Conservation (phyloP, 108 stramenopile species). For the Nannochloropsis gaditana region DNA sequence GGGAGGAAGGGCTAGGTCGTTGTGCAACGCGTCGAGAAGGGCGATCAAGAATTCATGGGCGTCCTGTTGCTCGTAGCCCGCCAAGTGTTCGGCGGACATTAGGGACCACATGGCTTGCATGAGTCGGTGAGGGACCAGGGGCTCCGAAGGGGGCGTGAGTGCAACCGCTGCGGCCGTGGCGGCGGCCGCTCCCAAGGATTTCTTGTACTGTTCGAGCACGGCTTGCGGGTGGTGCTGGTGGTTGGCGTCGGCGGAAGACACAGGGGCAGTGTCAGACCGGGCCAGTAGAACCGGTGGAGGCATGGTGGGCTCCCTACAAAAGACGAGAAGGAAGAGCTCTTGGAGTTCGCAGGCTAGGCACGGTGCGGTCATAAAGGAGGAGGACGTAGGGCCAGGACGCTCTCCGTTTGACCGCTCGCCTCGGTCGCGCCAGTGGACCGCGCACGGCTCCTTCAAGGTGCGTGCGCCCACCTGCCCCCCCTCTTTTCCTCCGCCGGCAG, state of each 20-base stretch:
- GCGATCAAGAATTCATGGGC: constrained; percentile 78
- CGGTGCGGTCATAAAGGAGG: constrained; percentile 33
- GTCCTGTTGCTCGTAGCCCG: constrained; percentile 79
- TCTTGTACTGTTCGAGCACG: neutral
- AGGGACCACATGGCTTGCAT: constrained; percentile 73
- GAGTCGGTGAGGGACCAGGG: constrained; percentile 71
- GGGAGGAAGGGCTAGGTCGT: constrained; percentile 28
- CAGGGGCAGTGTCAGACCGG: neutral
- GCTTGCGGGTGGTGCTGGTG: neutral
- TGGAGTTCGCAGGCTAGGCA: constrained; percentile 72
- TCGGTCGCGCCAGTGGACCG: neutral
- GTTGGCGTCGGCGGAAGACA: neutral
- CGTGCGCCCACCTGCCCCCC: neutral
- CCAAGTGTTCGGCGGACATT: constrained; percentile 61
- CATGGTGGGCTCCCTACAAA: neutral
- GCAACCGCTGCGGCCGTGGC: neutral
- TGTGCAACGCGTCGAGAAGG: constrained; percentile 66
- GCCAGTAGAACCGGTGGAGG: neutral
- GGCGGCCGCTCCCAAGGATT: neutral
- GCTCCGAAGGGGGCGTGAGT: constrained; percentile 52
- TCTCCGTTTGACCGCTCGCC: neutral
- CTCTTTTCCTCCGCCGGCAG: neutral
- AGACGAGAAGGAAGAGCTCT: constrained; percentile 52
- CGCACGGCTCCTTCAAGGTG: neutral
- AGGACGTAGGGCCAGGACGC: neutral